Percentiles rank a stretch among this genome's conserved stretches.
Evolutionary conservation across 495 filamentous ascomycete genomes (phyloP).

Genomic region (Penicillium crystallinum): DNA sequence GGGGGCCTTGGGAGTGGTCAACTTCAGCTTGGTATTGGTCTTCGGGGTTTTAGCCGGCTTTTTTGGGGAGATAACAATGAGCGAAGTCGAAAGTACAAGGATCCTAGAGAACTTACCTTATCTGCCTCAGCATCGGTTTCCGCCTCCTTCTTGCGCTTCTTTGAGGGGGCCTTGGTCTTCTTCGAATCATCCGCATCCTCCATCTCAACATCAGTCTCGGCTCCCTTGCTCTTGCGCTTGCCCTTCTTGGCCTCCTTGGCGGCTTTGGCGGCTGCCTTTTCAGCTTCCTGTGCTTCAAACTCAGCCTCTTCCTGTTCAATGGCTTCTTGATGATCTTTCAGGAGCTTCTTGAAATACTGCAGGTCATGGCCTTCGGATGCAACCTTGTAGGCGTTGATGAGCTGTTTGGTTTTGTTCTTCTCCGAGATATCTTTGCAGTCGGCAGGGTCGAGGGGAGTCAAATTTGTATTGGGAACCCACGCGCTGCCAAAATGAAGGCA

Average conservation of each 20-base stretch:
- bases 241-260: slow-evolving; percentile 57
- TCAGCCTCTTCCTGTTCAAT: slow-evolving; percentile 59
- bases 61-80: slow-evolving; percentile 3
- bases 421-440: slow-evolving; percentile 57
- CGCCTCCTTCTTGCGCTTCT: slow-evolving; percentile 66
- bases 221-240: slow-evolving; percentile 56
- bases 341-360: slow-evolving; percentile 68
- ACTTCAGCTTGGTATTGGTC: slow-evolving; percentile 51
- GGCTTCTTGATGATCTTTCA: slow-evolving; percentile 55
- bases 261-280: slow-evolving; percentile 56
- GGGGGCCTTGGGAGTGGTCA: slow-evolving; percentile 48
- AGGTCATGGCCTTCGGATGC: slow-evolving; percentile 68
- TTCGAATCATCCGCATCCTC: slow-evolving; percentile 56
- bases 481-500: slow-evolving; percentile 51
- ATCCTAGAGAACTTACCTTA: slow-evolving; percentile 49
- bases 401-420: slow-evolving; percentile 67
- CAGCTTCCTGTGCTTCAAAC: slow-evolving; percentile 50
- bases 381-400: slow-evolving; percentile 67
- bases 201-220: slow-evolving; percentile 72
- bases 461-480: slow-evolving; percentile 76
- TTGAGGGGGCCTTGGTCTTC: slow-evolving; percentile 48
- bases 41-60: slow-evolving; percentile 56
- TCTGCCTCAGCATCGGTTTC: slow-evolving; percentile 60
- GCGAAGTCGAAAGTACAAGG: not conserved
- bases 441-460: slow-evolving; percentile 67